Base-by-base conservation (phyloP, 805 yeast species). In the Blastobotrys attinorum region DNA sequence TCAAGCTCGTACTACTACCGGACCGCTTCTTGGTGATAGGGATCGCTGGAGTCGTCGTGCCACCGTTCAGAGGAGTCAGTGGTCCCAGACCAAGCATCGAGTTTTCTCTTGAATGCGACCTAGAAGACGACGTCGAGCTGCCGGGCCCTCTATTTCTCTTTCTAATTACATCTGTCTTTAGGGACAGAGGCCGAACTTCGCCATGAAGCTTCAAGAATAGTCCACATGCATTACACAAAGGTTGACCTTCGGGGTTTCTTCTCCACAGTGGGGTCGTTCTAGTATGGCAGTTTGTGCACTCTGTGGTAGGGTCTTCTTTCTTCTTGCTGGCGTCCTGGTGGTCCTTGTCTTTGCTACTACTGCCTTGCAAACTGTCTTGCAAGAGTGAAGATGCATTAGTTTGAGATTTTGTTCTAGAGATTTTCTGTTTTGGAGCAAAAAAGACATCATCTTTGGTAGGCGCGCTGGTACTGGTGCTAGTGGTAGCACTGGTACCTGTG, bases 181-280 rank as follows among this genome's bases (percentile, higher is more conserved):
- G 70, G n/a, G 95, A 82, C 44, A 92, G 68, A 2, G 98, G 98
- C 47, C 98, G 73, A 49, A 89, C 95, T 11, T 89, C 95, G 15
- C 97, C 98, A 57, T 90, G 97, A 31, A 90, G 67, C 63, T 90
- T 90, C 60, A 87, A 72, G 56, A 90, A 90, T 48, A 90, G 67
- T 0, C 98, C 98, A 67, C 98, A 90, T 0, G 98, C 98, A 61
- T 90, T 90, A 65, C 98, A 90, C 46, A 90, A 66, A 0, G 97
- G 95, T 62, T 87, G 85, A 1, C 97, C 97, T 50, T 86, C 87
- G 0, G 96, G 88, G 53, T 89, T 87, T 45, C 97, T 72, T 55
- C 98, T 70, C 98, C 98, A 90, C 22, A 90, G 64, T 1, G 98
- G 98, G 0, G 98, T 90, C 25, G 94, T 89, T 51, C 75, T 77